phyloP scores from a whole-genome alignment of 352 stramenopile genomes.

The Pythium myriotylum region DNA sequence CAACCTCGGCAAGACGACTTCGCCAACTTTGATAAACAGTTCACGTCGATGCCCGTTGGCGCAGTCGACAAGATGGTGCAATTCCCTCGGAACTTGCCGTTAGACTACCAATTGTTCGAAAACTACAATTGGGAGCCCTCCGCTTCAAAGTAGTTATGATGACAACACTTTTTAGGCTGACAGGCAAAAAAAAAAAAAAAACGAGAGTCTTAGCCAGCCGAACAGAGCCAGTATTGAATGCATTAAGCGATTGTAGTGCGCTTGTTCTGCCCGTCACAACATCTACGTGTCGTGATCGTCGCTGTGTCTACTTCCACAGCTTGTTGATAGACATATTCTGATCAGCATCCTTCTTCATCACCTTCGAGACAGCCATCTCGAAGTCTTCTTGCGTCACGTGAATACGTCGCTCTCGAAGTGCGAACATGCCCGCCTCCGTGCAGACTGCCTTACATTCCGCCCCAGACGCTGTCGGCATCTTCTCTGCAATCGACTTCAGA shows the following conservation, averaged over 20 bases:
- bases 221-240: too few relatives aligned
- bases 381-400: conserved; percentile 99
- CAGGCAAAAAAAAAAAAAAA: too few relatives aligned
- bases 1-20: conserved; percentile 68
- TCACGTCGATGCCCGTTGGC: conserved; percentile 80
- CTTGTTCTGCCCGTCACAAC: too few relatives aligned
- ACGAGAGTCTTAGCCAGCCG: too few relatives aligned
- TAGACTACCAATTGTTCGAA: conserved; percentile 86
- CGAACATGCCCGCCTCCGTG: conserved; percentile 99
- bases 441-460: conserved; percentile 99
- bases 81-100: conserved; percentile 74
- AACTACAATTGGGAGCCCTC: conserved; percentile 85
- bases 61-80: conserved; percentile 74
- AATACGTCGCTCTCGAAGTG: conserved; percentile 98
- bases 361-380: conserved; percentile 99
- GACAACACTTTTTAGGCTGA: not conserved
- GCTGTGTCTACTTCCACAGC: conserved; percentile 96
- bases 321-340: conserved; percentile 98
- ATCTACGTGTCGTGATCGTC: too few relatives aligned
- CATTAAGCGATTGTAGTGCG: too few relatives aligned
- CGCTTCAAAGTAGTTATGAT: not conserved
- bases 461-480: conserved; percentile 97
- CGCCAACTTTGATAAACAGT: conserved; percentile 86
- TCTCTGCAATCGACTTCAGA: conserved; percentile 97
- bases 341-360: conserved; percentile 99